Evolutionary conservation across 768 basidiomycete genomes (phyloP), one percentile per base, ranked within the genome.

Genomic region (Termitomyces sp.): DNA sequence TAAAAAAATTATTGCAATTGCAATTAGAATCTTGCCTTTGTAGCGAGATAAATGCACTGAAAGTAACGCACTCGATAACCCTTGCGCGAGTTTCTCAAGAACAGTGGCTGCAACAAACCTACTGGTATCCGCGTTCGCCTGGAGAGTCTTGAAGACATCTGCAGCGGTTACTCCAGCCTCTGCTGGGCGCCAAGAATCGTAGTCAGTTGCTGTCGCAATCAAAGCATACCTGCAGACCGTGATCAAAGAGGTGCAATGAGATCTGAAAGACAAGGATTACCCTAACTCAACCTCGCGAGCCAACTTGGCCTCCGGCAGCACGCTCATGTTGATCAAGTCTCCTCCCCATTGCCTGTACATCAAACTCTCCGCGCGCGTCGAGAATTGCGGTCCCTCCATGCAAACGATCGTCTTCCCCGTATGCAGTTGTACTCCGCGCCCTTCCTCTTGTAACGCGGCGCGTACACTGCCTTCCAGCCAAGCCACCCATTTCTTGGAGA

Each of bases 361-460:
- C 66, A 82, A 66, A 67, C 92, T 95, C 82, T 99, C 96, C 18
- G 96, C 96, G 37, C 96, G 78, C n/a, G 96, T 99, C 55, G 94
- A 96, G 79, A 99, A 99, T 73, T 95, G 94, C 33, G 91, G 91
- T 49, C 95, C 95, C 69, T 98, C 95, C 93, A 98, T 98, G 69
- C 93, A 95, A 48, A 98, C 88, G 57, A 98, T 84, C 20, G 86
- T 89, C 79, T 88, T 94, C 30, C 84, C 88, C 52, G 82, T 85
- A 72, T 94, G 92, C 55, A 98, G 72, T 72, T 83, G 76, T 37
- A 88, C 84, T 1, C 79, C 81, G 10, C 78, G 71, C 2, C 86
- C 87, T 36, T 85, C 79, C 30, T 74, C 74, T 6, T 76, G 81
- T 53, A 95, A 71, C 36, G 84, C 92, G 59, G 79, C 78, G 66